These are phyloP conservation scores for Teunomyces stri DNA, from an alignment of 805 yeast genomes.

Conservation along the genomic window DNA sequence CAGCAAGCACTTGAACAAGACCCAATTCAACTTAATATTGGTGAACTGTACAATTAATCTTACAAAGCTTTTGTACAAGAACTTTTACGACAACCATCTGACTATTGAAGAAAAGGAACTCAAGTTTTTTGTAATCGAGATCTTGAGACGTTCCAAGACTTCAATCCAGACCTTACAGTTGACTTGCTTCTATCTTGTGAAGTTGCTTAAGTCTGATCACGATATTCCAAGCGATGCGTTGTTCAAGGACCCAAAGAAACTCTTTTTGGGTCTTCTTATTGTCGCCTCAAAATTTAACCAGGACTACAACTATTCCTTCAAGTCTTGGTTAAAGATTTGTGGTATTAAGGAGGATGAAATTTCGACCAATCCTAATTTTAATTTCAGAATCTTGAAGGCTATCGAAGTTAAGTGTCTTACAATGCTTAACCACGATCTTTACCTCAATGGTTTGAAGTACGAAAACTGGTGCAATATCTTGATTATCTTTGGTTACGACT, in stretches of 20 bases:
- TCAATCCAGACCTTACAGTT: constrained; percentile 63
- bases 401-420: constrained; percentile 55
- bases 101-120: constrained; percentile 14
- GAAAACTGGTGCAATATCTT: constrained; percentile 46
- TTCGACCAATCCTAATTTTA: constrained; percentile 24
- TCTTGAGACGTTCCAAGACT: constrained; percentile 52
- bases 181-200: constrained; percentile 62
- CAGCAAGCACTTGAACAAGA: constrained; percentile 36
- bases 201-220: constrained; percentile 30
- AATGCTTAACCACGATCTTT: constrained; percentile 55
- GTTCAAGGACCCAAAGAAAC: constrained; percentile 56
- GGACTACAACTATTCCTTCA: constrained; percentile 67
- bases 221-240: constrained; percentile 7
- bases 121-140: constrained; percentile 37
- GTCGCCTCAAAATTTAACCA: constrained; percentile 71
- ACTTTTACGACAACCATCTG: constrained; percentile 2
- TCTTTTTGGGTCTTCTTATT: constrained; percentile 65
- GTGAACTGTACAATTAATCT: constrained; percentile 36
- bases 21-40: constrained; percentile 39
- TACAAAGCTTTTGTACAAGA: constrained; percentile 30
- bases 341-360: constrained; percentile 42
- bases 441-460: constrained; percentile 48
- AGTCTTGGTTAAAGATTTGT: constrained; percentile 72
- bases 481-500: constrained; percentile 43
- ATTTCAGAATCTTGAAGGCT: constrained; percentile 45